Evolutionary conservation across 2,329 filamentous ascomycete genomes (phyloP).

Genomic region (Microsporum canis): DNA sequence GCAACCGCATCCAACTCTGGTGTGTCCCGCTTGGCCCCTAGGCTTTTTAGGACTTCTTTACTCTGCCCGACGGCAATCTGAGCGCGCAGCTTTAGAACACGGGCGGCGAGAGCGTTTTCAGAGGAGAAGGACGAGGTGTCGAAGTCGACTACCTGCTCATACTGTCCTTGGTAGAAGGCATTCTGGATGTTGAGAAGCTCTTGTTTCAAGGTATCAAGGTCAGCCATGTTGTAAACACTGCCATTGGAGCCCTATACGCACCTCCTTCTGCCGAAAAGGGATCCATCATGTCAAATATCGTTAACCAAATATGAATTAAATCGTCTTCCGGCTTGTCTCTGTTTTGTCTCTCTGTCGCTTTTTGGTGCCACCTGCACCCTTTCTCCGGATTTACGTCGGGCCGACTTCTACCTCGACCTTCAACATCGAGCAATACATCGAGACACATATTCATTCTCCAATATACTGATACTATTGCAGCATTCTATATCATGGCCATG

Average conservation of each 20-base stretch:
- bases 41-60: constrained; percentile 57
- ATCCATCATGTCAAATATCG: constrained; percentile 39
- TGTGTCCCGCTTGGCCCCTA: constrained; percentile 49
- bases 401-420: background rate
- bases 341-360: background rate
- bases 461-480: background rate
- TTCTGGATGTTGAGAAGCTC: constrained; percentile 58
- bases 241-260: constrained; percentile 18
- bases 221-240: background rate
- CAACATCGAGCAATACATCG: background rate
- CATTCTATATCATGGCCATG: background rate
- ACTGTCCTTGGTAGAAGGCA: constrained; percentile 66
- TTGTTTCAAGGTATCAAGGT: constrained; percentile 19
- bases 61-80: constrained; percentile 72
- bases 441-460: background rate
- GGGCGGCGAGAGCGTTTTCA: constrained; percentile 65
- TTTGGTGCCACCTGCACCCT: background rate
- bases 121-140: constrained; percentile 67
- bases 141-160: constrained; percentile 74
- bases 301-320: background rate
- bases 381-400: background rate
- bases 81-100: constrained; percentile 68
- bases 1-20: constrained; percentile 67
- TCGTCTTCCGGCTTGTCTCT: background rate
- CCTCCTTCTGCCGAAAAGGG: constrained; percentile 55